phyloP scores from a whole-genome alignment of 139 green algal species.

The Volvox reticuliferus region DNA sequence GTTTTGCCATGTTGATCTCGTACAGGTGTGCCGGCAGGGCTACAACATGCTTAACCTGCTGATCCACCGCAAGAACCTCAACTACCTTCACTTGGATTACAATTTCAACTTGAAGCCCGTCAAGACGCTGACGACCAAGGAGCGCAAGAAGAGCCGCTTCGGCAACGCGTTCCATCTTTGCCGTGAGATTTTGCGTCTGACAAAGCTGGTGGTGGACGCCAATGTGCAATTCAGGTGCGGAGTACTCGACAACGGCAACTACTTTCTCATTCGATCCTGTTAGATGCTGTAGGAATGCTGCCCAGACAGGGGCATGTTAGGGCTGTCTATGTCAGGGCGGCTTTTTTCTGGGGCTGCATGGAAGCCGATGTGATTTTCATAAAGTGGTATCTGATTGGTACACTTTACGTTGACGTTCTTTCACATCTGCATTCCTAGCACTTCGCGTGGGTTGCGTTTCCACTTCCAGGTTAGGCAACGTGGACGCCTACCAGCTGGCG shows the following conservation, averaged over 20 bases:
- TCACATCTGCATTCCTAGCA: too few relatives aligned
- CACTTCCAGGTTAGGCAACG: slow-evolving; percentile 95
- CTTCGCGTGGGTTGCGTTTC: not conserved
- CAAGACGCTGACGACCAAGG: slow-evolving; percentile 99
- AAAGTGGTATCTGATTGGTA: not conserved
- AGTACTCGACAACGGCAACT: too few relatives aligned
- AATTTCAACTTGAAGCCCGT: slow-evolving; percentile 99
- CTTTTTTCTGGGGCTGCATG: too few relatives aligned
- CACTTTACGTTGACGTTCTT: not conserved
- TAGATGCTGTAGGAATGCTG: too few relatives aligned
- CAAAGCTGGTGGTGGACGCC: slow-evolving; percentile 98
- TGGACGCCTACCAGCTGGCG: slow-evolving; percentile 99
- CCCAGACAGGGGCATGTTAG: too few relatives aligned
- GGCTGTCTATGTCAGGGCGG: too few relatives aligned
- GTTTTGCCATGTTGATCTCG: too few relatives aligned
- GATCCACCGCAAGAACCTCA: slow-evolving; percentile 99
- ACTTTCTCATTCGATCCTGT: too few relatives aligned
- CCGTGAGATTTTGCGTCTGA: slow-evolving; percentile 98
- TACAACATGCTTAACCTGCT: slow-evolving; percentile 99
- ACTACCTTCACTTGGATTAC: slow-evolving; percentile 99
- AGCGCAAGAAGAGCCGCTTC: slow-evolving; percentile 99
- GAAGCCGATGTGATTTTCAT: too few relatives aligned
- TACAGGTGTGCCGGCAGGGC: slow-evolving; percentile 97
- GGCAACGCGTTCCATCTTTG: slow-evolving; percentile 99
- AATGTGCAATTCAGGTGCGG: slow-evolving; percentile 93